Evolutionary conservation across 2,329 filamentous ascomycete species (phyloP), one percentile per base, ranked within the genome.

Genomic region (Sporothrix humicola): DNA sequence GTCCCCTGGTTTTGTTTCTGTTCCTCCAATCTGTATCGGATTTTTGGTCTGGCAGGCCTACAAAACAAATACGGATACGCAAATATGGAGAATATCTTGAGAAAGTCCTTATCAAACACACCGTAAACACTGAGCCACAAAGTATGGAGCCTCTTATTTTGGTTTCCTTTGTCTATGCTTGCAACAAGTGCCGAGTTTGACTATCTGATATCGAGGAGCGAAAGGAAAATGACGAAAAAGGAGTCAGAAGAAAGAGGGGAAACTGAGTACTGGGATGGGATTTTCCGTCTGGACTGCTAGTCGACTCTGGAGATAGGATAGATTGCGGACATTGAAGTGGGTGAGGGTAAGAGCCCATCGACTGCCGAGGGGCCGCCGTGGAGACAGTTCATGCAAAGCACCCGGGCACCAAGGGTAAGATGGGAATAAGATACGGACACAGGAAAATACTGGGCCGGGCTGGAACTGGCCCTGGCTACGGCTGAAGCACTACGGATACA

Each of bases 21-120:
- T 37, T 37, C 3, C 23, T 26, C 23, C 42, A 50, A 68, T 68
- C 44, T 68, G 63, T 50, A 52, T 68, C 46, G 65, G 23, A 31
- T 9, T 66, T 20, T 20, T 20, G 52, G 42, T 37, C 31, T 37
- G 31, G 20, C 42, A 66, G 20, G 20, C 52, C 20, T 9, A 8
- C 3, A 9, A 23, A 46, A 65, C n/a, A 65, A 46, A 46, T 23
- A 48, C 42, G 42, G 42, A 23, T 48, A 6, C 42, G 42, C 42
- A 65, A 3, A 9, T 23, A 26, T 4, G 52, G 20, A 23, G 9
- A 26, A 12, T 9, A 7, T 7, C 46, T 48, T 48, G 4, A 20
- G 8, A 56, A 23, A 3, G 15, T 56, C 20, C 52, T 3, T 12
- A 10, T 58, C 17, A 63, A 63, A 10, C 10, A n/a, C 17, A 31